These are phyloP conservation scores for Aspergillus sp. DNA, from an alignment of 2,329 filamentous ascomycete species.

Conservation along the genomic window DNA sequence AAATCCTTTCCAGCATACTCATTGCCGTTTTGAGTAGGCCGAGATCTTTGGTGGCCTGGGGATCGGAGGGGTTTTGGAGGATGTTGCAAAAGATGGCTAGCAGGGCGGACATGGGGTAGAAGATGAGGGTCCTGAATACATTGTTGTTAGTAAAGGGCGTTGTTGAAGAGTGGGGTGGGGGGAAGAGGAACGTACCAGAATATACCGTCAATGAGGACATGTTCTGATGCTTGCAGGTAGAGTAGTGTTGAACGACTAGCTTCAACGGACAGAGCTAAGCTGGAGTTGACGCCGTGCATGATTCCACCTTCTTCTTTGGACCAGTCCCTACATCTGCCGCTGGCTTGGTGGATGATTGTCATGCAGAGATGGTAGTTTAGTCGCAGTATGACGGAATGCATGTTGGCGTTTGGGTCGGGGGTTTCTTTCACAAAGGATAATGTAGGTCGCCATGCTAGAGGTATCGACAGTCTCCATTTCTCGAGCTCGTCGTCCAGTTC, in stretches of 20 bases:
- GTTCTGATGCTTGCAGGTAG: slow-evolving; percentile 49
- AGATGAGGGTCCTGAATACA: slow-evolving; percentile 53
- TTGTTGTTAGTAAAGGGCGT: not conserved
- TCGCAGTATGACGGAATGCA: slow-evolving; percentile 53
- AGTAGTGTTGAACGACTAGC: slow-evolving; percentile 58
- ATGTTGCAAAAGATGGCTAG: slow-evolving; percentile 60
- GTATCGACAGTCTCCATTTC: slow-evolving; percentile 55
- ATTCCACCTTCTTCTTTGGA: slow-evolving; percentile 35
- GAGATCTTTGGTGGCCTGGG: slow-evolving; percentile 49
- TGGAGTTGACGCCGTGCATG: slow-evolving; percentile 55
- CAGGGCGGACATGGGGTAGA: slow-evolving; percentile 59
- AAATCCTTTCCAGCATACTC: slow-evolving; percentile 46
- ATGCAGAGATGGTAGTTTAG: slow-evolving; percentile 60
- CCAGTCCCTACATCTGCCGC: slow-evolving; percentile 53
- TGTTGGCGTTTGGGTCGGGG: slow-evolving; percentile 41
- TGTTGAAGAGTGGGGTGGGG: not conserved
- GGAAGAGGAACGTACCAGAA: slow-evolving; percentile 50
- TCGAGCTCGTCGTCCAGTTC: slow-evolving; percentile 61
- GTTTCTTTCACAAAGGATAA: slow-evolving; percentile 47
- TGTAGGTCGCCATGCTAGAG: slow-evolving; percentile 49
- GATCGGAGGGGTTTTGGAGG: slow-evolving; percentile 50
- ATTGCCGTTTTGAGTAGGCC: slow-evolving; percentile 49
- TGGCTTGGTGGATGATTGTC: slow-evolving; percentile 58
- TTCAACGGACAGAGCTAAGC: slow-evolving; percentile 56
- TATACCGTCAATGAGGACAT: slow-evolving; percentile 48